These are phyloP conservation scores for Halophytophthora batemanensis DNA, from an alignment of 352 stramenopile genomes.

Conservation along the genomic window DNA sequence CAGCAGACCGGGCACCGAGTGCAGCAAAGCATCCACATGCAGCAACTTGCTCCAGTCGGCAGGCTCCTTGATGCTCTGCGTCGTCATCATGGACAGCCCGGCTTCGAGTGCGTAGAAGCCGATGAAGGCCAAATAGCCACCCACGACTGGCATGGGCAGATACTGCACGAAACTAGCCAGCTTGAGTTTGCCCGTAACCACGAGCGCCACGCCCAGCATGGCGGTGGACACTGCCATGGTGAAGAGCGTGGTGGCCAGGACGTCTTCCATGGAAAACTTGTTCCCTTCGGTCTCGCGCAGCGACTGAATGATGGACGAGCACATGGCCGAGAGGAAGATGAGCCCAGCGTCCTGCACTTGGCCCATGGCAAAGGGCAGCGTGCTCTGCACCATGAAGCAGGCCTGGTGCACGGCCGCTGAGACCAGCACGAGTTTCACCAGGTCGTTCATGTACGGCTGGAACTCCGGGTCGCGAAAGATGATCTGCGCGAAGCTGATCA, in stretches of 20 bases:
- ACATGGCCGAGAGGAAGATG: slow-evolving; percentile 98
- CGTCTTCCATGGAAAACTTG: slow-evolving; percentile 67
- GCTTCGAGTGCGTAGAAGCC: slow-evolving; percentile 90
- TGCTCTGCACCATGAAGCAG: slow-evolving; percentile 87
- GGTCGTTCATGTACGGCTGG: slow-evolving; percentile 88
- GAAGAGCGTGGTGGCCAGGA: slow-evolving; percentile 94
- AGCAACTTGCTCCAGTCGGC: slow-evolving; percentile 83
- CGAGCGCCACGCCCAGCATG: slow-evolving; percentile 89
- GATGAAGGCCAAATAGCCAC: slow-evolving; percentile 98
- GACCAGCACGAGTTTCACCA: slow-evolving; percentile 93
- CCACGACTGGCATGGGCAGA: slow-evolving; percentile 96
- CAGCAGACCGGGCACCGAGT: slow-evolving; percentile 86
- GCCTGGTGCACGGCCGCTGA: slow-evolving; percentile 80
- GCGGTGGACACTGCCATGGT: slow-evolving; percentile 91
- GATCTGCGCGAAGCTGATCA: slow-evolving; percentile 93
- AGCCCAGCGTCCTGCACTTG: slow-evolving; percentile 98
- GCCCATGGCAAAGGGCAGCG: slow-evolving; percentile 96
- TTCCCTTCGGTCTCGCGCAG: slow-evolving; percentile 62
- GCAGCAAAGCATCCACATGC: slow-evolving; percentile 66
- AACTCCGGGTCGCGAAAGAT: slow-evolving; percentile 94
- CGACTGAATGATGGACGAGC: slow-evolving; percentile 82
- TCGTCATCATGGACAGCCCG: slow-evolving; percentile 87
- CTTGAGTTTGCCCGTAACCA: slow-evolving; percentile 93
- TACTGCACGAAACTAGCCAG: slow-evolving; percentile 97
- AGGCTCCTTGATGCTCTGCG: slow-evolving; percentile 86